Base-by-base conservation (phyloP, 768 basidiomycete species). In the Agaricus bisporus region DNA sequence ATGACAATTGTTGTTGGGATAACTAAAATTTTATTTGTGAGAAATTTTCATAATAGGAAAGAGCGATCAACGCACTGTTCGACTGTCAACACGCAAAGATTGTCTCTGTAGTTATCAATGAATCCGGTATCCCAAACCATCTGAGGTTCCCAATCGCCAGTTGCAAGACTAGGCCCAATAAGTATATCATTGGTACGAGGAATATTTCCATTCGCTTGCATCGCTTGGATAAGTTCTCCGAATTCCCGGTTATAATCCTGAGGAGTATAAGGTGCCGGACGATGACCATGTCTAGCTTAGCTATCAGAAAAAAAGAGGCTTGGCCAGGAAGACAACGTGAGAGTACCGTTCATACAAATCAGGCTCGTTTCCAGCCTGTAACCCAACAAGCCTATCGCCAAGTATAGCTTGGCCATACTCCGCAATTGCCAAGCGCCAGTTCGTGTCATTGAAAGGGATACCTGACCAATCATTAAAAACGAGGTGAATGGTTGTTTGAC, bases 281-380 rank as follows among this genome's bases (percentile, higher is more conserved):
- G 61, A 38, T 66, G 63, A 10, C 55, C 56, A 39, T 70, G 50
- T 5, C 45, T 51, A 20, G 17, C 5, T 15, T 18, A 25, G 17
- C 29, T 32, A 44, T 56, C 65, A 2, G 56, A n/a, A 54, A 29
- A 29, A 26, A 22, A 35, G 51, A 17, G 47, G 46, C 29, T 7
- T 50, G 66, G 9, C 39, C 46, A 41, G 12, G 12, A 12, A 14
- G 2, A 42, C 22, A 41, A 35, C 18, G 51, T 20, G 32, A 11
- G 4, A 32, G 32, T 67, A 73, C 64, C 61, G 55, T 9, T 73
- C 68, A 58, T 85, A 91, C 58, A 89, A 76, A 70, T 92, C 88
- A 14, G 88, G 88, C 67, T 91, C 88, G 63, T 91, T 89, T 2
- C 83, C 87, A 1, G 82, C 78, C 63, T 88, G 83, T 7, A 87